Base-by-base conservation (phyloP, 805 yeast species). In the Ogataea degrootiae region DNA sequence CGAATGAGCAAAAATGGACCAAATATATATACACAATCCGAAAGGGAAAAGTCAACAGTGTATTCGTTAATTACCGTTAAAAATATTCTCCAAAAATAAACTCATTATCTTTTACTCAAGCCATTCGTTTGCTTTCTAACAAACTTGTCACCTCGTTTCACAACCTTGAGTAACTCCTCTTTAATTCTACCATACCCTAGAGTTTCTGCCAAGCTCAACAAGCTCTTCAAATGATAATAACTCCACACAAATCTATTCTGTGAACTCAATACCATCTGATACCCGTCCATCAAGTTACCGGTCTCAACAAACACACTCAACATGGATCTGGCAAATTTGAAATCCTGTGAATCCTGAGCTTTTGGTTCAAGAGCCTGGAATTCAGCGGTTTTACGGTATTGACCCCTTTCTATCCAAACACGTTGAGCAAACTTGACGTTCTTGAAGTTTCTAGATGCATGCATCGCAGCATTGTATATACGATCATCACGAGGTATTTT, bases 401-500 rank as follows among this genome's bases (percentile, higher is more conserved):
- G 51, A 2, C 97, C 97, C 57, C 97, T 77, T 58, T 87, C 96
- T 2, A 67, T 64, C 96, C 96, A 90, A 1, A 87, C 70, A 23
- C 67, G 63, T 47, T 80, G 80, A 4, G 90, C 91, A 59, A 85
- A 78, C 0, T 70, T 71, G 37, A 74, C 63, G 56, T 83, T 76
- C 37, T 73, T 71, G 58, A 77, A 77, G 41, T 71, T 69, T 12
- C 75, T 74, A 1, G 92, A 87, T 1, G 92, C 92, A 48, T 76
- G 72, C 57, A 88, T 67, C 8, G 86, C 82, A 29, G 82, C 68
- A 43, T 75, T 75, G 60, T 85, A 89, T 2, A 82, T 61, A 34
- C 74, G 62, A 37, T 80, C 75, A 47, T 67, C 70, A 26, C 83
- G 65, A 12, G 69, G 60, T 4, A 75, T 53, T 50, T 66, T 66